Evolutionary conservation across 2,329 filamentous ascomycete species (phyloP), one percentile per base, ranked within the genome.

Genomic region (Aureobasidium sp.): DNA sequence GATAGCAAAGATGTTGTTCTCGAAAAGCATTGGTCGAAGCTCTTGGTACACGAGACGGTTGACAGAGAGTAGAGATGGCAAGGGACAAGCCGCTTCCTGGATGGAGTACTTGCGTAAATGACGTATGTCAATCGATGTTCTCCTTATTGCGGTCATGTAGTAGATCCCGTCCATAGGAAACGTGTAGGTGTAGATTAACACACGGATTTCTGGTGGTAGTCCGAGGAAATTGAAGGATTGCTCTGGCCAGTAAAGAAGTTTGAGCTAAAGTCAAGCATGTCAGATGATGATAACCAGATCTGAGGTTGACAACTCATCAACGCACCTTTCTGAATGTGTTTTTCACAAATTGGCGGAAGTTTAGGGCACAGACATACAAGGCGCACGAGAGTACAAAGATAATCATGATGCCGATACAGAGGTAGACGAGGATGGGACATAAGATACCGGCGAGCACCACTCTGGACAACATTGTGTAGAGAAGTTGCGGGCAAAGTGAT

Each of bases 61-160:
- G n/a, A 47, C 30, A 7, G 29, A 30, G 10, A 35, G 30, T 3
- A 47, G n/a, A 16, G 29, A 16, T 11, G 30, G 42, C 5, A 22
- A n/a, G 6, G 21, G 19, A 3, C 10, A 21, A 11, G n/a, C 1
- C 8, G 25, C n/a, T 7, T 47, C 42, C 6, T 35, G 6, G 30
- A n/a, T n/a, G n/a, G n/a, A n/a, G n/a, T n/a, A n/a, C n/a, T n/a
- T n/a, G n/a, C n/a, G n/a, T n/a, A n/a, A n/a, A n/a, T n/a, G n/a
- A n/a, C n/a, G n/a, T n/a, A n/a, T n/a, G n/a, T n/a, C n/a, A n/a
- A n/a, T n/a, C n/a, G n/a, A n/a, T n/a, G n/a, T n/a, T n/a, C n/a
- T n/a, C n/a, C n/a, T n/a, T n/a, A n/a, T n/a, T n/a, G 42, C 42
- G n/a, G 30, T 35, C 21, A 47, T 25, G 30, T 35, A 47, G 42